A percentile compares a stretch with the other conserved stretches of the same genome.
Evolutionary conservation across 352 stramenopile genomes (phyloP).

Genomic region (Elongisporangium anandrum): DNA sequence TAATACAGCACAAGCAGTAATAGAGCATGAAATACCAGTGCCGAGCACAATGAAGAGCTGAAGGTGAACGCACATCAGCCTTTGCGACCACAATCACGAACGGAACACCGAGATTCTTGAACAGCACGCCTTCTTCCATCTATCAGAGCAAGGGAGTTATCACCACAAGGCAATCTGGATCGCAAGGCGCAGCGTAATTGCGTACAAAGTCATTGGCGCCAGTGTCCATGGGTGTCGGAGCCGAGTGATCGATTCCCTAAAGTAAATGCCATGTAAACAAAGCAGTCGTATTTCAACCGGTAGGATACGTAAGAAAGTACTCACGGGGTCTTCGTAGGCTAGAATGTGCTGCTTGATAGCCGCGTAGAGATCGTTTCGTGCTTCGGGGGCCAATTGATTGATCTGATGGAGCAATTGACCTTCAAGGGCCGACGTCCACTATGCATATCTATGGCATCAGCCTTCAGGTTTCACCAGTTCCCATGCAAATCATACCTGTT

Average conservation of each 20-base stretch:
- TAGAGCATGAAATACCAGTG: not conserved
- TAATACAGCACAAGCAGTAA: conserved; percentile 10
- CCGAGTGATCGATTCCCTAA: conserved; percentile 48
- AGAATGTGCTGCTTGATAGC: conserved; percentile 72
- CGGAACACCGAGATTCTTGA: conserved; percentile 76
- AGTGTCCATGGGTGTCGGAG: conserved; percentile 44
- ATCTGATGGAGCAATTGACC: conserved; percentile 70
- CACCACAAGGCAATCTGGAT: not conserved
- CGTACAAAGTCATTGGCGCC: conserved; percentile 68
- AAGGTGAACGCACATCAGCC: conserved; percentile 46
- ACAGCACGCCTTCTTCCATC: conserved; percentile 74
- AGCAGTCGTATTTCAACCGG: conserved; percentile 1
- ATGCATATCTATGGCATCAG: not conserved
- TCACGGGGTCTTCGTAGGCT: conserved; percentile 72
- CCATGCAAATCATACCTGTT: conserved; percentile 24
- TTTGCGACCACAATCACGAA: conserved; percentile 73
- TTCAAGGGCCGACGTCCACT: conserved; percentile 77
- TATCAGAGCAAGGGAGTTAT: conserved; percentile 11
- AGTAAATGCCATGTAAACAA: not conserved
- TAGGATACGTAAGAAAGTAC: conserved; percentile 7
- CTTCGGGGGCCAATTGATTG: conserved; percentile 44
- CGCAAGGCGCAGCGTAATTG: not conserved
- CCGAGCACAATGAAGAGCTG: not conserved
- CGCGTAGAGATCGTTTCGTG: conserved; percentile 55
- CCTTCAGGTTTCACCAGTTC: not conserved